These are phyloP conservation scores for Phlegmacium glaucopus DNA, from an alignment of 768 basidiomycete species.

Conservation along the genomic window DNA sequence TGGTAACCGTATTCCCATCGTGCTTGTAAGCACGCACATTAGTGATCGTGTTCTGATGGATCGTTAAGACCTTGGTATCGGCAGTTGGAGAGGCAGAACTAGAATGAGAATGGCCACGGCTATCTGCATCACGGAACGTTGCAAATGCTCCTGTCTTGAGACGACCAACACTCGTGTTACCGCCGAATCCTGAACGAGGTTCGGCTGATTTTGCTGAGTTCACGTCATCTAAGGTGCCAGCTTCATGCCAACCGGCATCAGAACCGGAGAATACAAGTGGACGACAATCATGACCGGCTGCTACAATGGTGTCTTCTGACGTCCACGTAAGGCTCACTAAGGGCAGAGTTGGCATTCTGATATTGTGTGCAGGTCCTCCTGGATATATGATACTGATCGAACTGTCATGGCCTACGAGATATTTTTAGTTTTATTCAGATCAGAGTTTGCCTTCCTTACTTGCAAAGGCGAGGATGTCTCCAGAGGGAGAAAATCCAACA, in stretches of 20 bases:
- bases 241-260: conserved; percentile 71
- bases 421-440: not conserved
- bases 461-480: conserved; percentile 90
- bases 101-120: conserved; percentile 51
- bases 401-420: conserved; percentile 87
- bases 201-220: conserved; percentile 43
- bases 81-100: conserved; percentile 24
- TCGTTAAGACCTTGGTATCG: conserved; percentile 79
- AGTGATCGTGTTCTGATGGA: conserved; percentile 99
- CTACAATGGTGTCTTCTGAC: conserved; percentile 76
- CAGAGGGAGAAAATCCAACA: conserved; percentile 94
- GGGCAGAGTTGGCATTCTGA: conserved; percentile 78
- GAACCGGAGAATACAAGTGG: conserved; percentile 83
- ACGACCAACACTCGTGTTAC: conserved; percentile 54
- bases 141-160: conserved; percentile 94
- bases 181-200: conserved; percentile 43
- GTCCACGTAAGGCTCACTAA: conserved; percentile 85
- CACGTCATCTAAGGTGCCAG: conserved; percentile 86
- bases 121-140: conserved; percentile 90
- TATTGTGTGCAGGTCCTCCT: conserved; percentile 67
- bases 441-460: conserved; percentile 48
- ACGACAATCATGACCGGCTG: conserved; percentile 97
- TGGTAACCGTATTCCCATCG: conserved; percentile 52
- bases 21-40: conserved; percentile 75
- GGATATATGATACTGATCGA: conserved; percentile 93